Evolutionary conservation across 78 protist genomes (phyloP), one percentile per base, ranked within the genome.

Genomic region (Chrysochromulina tobinii): DNA sequence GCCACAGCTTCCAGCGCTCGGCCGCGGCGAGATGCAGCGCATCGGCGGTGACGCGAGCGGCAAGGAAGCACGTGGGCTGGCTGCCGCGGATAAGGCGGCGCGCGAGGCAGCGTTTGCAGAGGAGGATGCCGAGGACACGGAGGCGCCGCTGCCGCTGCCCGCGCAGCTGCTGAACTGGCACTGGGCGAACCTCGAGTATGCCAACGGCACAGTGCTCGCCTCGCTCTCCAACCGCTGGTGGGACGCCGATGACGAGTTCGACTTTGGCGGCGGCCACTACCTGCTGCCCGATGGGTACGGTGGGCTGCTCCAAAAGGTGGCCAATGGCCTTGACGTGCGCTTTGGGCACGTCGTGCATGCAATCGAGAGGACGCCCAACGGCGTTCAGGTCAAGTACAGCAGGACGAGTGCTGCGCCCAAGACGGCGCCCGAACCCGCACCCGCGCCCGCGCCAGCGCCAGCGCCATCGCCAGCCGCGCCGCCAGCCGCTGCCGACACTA

Each of bases 261-360:
- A 77, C 27, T 77, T 77, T 27, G 61, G 61, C 3, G 85, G 85
- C 61, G 27, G 9, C 14, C 85, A 77, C 85, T 12, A 1, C 21
- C 61, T 77, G 85, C 85, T 77, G 61, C 85, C 85, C n/a, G 85
- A 53, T 0, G 85, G 85, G 38, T 77, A 53, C 61, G 25, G 85
- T 38, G 38, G 11, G n/a, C 27, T 77, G 61, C 27, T 53, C 11
- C 11, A 11, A 4, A 53, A 50, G 85, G 27, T 77, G 85, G 38
- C 61, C 3, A 4, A 6, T 1, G 85, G 85, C 48, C 61, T 77
- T 9, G 59, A 48, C 85, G 12, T 77, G 11, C 55, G 85, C 21
- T 12, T 77, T 5, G n/a, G 85, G 17, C 85, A 77, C 85, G 57
- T 1, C 57, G 83, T 75, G 51, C 27, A n/a, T 8, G 11, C 51